Conservation (phyloP, 2,329 filamentous ascomycete species). For the Fusarium udum region DNA sequence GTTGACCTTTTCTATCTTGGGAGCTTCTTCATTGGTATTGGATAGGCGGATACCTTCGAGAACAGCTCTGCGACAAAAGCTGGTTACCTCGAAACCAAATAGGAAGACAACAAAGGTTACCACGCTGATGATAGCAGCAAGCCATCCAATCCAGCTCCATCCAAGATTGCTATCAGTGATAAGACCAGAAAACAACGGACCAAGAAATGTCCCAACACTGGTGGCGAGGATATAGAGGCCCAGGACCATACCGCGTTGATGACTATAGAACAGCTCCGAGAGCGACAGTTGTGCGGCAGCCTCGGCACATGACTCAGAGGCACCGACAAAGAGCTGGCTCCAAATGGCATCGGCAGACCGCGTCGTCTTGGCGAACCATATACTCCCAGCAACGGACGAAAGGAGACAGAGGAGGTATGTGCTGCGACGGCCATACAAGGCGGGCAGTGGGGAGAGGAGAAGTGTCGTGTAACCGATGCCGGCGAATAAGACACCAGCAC, state of each 20-base stretch:
- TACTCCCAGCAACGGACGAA: not conserved
- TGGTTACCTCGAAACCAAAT: not conserved
- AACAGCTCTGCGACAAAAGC: not conserved
- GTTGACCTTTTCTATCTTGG: not conserved
- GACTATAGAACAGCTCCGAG: not conserved
- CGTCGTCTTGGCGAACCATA: not conserved
- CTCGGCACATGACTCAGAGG: not conserved
- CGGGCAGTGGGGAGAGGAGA: not conserved
- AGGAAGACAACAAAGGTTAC: not conserved
- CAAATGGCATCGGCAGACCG: not conserved
- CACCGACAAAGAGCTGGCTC: not conserved
- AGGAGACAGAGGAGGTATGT: not conserved
- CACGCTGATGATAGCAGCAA: not conserved
- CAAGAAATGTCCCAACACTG: not conserved
- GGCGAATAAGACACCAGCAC: not conserved
- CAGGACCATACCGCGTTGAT: not conserved
- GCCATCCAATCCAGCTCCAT: not conserved
- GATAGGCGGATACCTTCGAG: not conserved
- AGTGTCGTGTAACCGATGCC: not conserved
- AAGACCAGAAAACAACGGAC: not conserved
- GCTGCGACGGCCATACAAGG: not conserved
- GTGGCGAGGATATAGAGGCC: not conserved
- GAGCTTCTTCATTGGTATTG: not conserved
- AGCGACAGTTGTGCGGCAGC: not conserved
- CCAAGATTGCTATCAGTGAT: not conserved